Conservation (phyloP, 192 early-diverging fungal genomes). For the Backusella macrospora region DNA sequence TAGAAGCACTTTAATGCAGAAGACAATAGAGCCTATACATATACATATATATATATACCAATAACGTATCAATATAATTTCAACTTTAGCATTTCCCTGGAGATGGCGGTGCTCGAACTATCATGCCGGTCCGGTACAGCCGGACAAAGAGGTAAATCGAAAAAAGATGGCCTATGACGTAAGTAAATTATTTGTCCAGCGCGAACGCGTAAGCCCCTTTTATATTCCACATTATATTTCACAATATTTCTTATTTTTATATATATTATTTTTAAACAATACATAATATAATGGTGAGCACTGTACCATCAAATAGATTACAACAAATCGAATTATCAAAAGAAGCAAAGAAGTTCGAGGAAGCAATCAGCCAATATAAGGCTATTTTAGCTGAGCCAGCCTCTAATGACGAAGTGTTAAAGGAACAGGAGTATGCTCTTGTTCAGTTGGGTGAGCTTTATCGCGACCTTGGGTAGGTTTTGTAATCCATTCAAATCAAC, state of each 20-base stretch:
- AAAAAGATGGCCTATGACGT: background rate
- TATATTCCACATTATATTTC: background rate
- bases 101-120: background rate
- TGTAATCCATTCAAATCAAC: background rate
- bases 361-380: constrained; percentile 68
- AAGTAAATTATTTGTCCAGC: background rate
- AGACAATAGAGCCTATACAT: too few species aligned
- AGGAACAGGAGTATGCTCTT: constrained; percentile 68
- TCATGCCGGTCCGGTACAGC: background rate
- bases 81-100: background rate
- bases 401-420: constrained; percentile 51
- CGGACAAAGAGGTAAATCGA: background rate
- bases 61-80: background rate
- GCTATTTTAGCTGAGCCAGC: constrained; percentile 52
- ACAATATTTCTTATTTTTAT: constrained; percentile 1
- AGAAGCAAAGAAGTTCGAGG: constrained; percentile 56
- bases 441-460: constrained; percentile 78
- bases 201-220: constrained; percentile 22
- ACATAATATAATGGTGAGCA: background rate
- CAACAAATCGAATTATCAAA: constrained; percentile 59
- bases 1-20: too few species aligned
- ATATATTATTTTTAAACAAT: background rate
- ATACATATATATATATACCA: too few species aligned
- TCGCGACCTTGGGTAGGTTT: constrained; percentile 61
- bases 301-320: constrained; percentile 27